Conservation (phyloP, 2,329 filamentous ascomycete genomes). For the Hypoxylon sp. region DNA sequence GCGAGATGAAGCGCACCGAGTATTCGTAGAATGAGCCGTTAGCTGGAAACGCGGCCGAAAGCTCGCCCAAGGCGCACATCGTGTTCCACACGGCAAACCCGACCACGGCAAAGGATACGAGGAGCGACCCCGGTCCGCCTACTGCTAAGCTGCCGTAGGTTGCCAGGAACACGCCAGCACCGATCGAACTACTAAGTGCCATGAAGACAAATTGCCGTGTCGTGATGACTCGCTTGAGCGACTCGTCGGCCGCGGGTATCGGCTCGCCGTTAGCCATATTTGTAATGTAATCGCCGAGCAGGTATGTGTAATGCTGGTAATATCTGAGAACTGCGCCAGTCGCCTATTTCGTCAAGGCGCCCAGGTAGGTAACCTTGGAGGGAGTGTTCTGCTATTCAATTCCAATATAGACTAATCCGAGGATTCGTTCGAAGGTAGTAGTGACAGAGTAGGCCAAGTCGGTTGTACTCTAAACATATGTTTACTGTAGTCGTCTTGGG, state of each 20-base stretch:
- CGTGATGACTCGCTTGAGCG: constrained; percentile 43
- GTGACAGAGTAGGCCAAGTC: background rate
- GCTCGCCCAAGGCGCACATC: constrained; percentile 42
- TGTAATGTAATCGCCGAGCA: too few relatives aligned
- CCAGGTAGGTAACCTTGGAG: too few relatives aligned
- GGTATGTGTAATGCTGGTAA: background rate
- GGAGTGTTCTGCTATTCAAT: background rate
- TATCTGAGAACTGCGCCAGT: too few relatives aligned
- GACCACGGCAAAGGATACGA: constrained; percentile 46
- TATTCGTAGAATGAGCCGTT: constrained; percentile 52
- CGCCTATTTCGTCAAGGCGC: too few relatives aligned
- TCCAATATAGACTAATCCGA: background rate
- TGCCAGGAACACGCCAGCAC: constrained; percentile 49
- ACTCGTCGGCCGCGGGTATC: background rate
- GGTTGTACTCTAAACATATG: background rate
- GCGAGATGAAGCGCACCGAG: constrained; percentile 49
- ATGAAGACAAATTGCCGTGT: constrained; percentile 50
- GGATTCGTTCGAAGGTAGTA: background rate
- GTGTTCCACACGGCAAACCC: constrained; percentile 47
- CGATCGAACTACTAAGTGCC: constrained; percentile 49
- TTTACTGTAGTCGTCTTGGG: background rate
- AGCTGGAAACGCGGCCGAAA: constrained; percentile 46
- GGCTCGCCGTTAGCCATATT: constrained; percentile 5
- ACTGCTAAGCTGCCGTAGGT: constrained; percentile 45
- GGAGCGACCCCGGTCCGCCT: constrained; percentile 45